phyloP scores from a whole-genome alignment of 495 filamentous ascomycete species.

The Podospora comata region DNA sequence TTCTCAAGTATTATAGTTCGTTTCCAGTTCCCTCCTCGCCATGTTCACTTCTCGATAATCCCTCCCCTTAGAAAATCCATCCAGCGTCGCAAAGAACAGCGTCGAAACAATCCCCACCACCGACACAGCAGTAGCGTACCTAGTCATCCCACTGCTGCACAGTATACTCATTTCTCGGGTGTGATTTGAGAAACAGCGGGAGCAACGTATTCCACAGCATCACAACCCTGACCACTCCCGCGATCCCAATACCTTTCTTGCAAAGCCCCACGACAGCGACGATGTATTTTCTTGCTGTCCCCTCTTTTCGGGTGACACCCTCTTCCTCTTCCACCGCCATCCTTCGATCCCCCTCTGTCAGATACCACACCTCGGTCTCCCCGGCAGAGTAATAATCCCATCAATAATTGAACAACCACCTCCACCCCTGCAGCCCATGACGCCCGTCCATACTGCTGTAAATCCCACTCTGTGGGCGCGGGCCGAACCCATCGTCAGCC shows the following conservation, averaged over 20 bases:
- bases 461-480: slow-evolving; percentile 50
- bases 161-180: slow-evolving; percentile 35
- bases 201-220: slow-evolving; percentile 52
- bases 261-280: slow-evolving; percentile 35
- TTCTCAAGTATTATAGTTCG: neutral
- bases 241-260: slow-evolving; percentile 40
- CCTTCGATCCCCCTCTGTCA: slow-evolving; percentile 41
- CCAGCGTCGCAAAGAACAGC: slow-evolving; percentile 52
- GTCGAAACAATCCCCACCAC: slow-evolving; percentile 54
- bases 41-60: neutral
- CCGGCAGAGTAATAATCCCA: slow-evolving; percentile 52
- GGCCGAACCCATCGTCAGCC: neutral
- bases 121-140: slow-evolving; percentile 46
- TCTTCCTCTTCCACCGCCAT: slow-evolving; percentile 43
- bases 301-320: neutral
- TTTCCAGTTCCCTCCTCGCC: neutral
- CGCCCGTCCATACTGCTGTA: slow-evolving; percentile 50
- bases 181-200: slow-evolving; percentile 43
- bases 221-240: slow-evolving; percentile 54
- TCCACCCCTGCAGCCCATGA: slow-evolving; percentile 56
- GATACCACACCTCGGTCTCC: slow-evolving; percentile 53
- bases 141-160: slow-evolving; percentile 49
- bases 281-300: slow-evolving; percentile 11
- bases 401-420: slow-evolving; percentile 65
- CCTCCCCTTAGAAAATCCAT: slow-evolving; percentile 50